Base-by-base conservation (phyloP, 768 basidiomycete genomes). In the Paxillus ammoniavirescens region DNA sequence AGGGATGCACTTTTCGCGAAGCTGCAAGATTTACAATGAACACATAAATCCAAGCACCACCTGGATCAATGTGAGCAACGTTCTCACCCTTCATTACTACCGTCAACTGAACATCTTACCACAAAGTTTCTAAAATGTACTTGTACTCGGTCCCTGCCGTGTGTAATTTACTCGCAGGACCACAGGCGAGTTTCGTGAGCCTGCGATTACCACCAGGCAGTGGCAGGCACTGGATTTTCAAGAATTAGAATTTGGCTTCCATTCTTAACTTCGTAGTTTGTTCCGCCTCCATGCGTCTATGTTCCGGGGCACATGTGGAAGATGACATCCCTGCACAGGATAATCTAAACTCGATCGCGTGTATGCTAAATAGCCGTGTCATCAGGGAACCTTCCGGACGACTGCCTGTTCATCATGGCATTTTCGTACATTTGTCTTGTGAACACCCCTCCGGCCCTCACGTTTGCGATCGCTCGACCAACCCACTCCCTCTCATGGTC, bases 401-500 rank as follows among this genome's bases (percentile, higher is more conserved):
- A 51, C 54, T 67, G 64, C 58, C 80, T 68, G 50, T 71, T 71
- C 63, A 65, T 59, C 57, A 88, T 59, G 9, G 77, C 77, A 2
- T 69, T 68, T 67, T 79, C 75, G 58, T 88, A 89, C 66, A 76
- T 74, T 46, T 78, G 73, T 47, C 82, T 76, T 17, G 84, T 83
- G 63, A 86, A 88, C 23, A 77, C 67, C 17, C 66, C 62, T 17
- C 67, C 73, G 30, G 61, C 55, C 48, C 87, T 78, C 38, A 82
- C 84, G 48, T 74, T 77, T 47, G 58, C 52, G 31, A 89, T 80
- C 49, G 78, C 56, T n/a, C 62, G 67, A 30, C 74, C 71, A 37
- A 89, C 74, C 78, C 80, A 84, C 23, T 68, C 63, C 57, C 87
- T 74, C 56, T 87, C 84, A 54, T 73, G 69, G n/a, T 77, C 75